Evolutionary conservation across 805 yeast genomes (phyloP), one percentile per base, ranked within the genome.

Genomic region (Wickerhamomyces chambardii): DNA sequence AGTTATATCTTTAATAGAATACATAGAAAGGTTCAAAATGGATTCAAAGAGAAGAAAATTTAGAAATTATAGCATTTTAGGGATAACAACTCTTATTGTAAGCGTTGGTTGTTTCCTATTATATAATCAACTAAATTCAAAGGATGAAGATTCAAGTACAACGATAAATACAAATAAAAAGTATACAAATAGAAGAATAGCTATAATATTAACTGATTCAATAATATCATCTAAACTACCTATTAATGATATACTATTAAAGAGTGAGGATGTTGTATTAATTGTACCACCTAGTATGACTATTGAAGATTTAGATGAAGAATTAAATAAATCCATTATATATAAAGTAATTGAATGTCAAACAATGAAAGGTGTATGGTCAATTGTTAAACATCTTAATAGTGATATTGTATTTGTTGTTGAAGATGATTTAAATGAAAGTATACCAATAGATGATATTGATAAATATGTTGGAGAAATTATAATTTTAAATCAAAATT

Each of bases 361-460:
- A n/a, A 64, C 70, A 1, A 58, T 58, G 36, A 56, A 53, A 11
- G 78, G 82, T 3, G 50, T 73, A 11, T 67, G 73, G 57, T 74
- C 77, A 27, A 61, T 76, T n/a, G 58, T 74, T 17, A 73, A 73
- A 40, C 79, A 74, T 38, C 35, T 76, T 18, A 51, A 56, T 17
- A 61, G 70, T 25, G 60, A 64, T 16, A 37, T 49, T 7, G 36
- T 63, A 5, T 41, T 59, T 31, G 43, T 58, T 3, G 48, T 50
- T 2, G 31, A 43, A 4, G 50, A 43, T 26, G 64, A 58, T 19
- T 29, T 56, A 8, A 39, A 40, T 2, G 45, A 42, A 0, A 41
- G 36, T 2, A 41, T 61, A 2, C 67, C 67, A 0, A 37, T 36
- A 2, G 64, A 55, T 33, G 36, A 53, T 5, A 31, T 50, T 4